phyloP scores from a whole-genome alignment of 495 filamentous ascomycete species.

The Tuber umbilicatum region DNA sequence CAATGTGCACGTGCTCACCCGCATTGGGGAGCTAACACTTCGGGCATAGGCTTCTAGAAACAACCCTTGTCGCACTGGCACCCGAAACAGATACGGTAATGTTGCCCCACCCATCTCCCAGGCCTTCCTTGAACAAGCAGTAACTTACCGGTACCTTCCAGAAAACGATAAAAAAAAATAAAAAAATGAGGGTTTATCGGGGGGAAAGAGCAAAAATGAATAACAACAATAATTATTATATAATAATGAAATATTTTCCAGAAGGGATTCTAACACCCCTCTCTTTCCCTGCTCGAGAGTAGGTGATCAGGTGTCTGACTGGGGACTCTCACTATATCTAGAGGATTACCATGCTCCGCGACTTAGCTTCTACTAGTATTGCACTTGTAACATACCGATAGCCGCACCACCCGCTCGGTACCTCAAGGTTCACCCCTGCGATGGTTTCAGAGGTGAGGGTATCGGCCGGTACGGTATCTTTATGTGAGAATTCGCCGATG shows the following conservation, averaged over 20 bases:
- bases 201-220: neutral
- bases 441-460: neutral
- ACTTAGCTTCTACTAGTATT: neutral
- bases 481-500: neutral
- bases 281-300: neutral
- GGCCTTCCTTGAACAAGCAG: neutral
- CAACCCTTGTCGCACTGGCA: constrained; percentile 27
- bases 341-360: neutral
- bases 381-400: neutral
- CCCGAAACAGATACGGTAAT: constrained; percentile 10
- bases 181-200: neutral
- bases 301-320: neutral
- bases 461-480: neutral
- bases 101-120: constrained; percentile 13
- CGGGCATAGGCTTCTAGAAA: constrained; percentile 33
- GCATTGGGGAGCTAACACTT: constrained; percentile 26
- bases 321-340: neutral
- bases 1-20: constrained; percentile 32
- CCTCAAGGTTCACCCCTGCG: neutral
- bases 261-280: neutral
- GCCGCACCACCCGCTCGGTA: neutral
- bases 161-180: neutral
- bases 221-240: neutral
- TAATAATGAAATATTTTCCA: neutral
- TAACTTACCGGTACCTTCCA: neutral